phyloP scores from a whole-genome alignment of 225 moss, liverwort and hornwort species.

The Marchantia polymorpha region DNA sequence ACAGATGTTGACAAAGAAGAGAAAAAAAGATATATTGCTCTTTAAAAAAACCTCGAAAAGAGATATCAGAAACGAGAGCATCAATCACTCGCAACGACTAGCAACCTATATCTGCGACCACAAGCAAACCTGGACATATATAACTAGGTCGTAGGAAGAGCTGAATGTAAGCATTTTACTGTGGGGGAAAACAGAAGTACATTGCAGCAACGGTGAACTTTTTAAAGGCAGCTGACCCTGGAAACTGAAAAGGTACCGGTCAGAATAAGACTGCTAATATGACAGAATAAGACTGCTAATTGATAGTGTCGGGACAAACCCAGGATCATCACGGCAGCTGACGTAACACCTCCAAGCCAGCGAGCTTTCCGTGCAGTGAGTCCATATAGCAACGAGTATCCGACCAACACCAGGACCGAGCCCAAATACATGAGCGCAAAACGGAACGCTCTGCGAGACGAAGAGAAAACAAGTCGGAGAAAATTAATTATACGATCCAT shows the following conservation, averaged over 20 bases:
- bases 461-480: neutral
- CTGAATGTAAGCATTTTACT: neutral
- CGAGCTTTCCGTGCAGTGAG: slow-evolving; percentile 80
- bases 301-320: slow-evolving; percentile 43
- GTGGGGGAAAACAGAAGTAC: neutral
- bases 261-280: neutral
- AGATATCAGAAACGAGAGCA: too few species aligned
- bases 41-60: neutral
- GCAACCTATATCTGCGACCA: neutral
- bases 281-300: neutral
- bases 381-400: slow-evolving; percentile 83
- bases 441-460: slow-evolving; percentile 68
- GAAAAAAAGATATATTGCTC: neutral
- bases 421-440: slow-evolving; percentile 78
- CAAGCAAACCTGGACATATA: neutral
- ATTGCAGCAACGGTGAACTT: neutral
- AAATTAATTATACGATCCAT: neutral
- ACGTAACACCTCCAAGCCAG: slow-evolving; percentile 96
- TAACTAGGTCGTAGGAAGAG: neutral
- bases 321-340: slow-evolving; percentile 87
- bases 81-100: neutral
- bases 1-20: neutral
- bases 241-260: neutral
- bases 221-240: neutral
- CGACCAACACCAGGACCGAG: slow-evolving; percentile 73